Percentiles rank a stretch among this genome's conserved stretches.
phyloP scores from a whole-genome alignment of 75 land plant species.

The Cupressus sempervirens region DNA sequence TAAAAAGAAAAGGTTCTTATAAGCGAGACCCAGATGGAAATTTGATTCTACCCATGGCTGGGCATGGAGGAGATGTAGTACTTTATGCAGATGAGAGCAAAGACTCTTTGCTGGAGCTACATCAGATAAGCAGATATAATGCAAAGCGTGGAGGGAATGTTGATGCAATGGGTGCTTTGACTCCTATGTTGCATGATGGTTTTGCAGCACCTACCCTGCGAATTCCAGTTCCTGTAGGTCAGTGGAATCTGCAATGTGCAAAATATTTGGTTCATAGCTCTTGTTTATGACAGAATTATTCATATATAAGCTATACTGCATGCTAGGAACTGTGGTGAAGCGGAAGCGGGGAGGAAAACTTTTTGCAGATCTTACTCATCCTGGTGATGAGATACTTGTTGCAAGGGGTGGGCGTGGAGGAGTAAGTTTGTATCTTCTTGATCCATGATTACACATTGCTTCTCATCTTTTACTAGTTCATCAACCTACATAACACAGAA shows the following conservation, averaged over 20 bases:
- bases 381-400: conserved; percentile 86
- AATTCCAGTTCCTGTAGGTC: conserved; percentile 91
- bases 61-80: conserved; percentile 93
- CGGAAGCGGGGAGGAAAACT: conserved; percentile 74
- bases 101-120: conserved; percentile 75
- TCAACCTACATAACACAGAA: background rate
- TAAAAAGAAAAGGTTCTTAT: conserved; percentile 45
- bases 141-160: conserved; percentile 95
- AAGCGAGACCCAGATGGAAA: conserved; percentile 83
- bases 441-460: background rate
- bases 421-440: conserved; percentile 34
- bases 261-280: background rate
- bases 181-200: conserved; percentile 69
- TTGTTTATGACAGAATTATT: background rate
- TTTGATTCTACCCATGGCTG: conserved; percentile 85
- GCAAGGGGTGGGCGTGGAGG: conserved; percentile 99
- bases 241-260: conserved; percentile 17
- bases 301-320: background rate
- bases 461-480: background rate
- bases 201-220: conserved; percentile 64
- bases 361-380: conserved; percentile 79
- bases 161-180: conserved; percentile 77
- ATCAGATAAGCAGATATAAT: conserved; percentile 55
- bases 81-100: conserved; percentile 81
- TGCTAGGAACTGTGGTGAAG: conserved; percentile 89